Conservation (phyloP, 106 monocot species). For the Xerophyta viscosa region DNA sequence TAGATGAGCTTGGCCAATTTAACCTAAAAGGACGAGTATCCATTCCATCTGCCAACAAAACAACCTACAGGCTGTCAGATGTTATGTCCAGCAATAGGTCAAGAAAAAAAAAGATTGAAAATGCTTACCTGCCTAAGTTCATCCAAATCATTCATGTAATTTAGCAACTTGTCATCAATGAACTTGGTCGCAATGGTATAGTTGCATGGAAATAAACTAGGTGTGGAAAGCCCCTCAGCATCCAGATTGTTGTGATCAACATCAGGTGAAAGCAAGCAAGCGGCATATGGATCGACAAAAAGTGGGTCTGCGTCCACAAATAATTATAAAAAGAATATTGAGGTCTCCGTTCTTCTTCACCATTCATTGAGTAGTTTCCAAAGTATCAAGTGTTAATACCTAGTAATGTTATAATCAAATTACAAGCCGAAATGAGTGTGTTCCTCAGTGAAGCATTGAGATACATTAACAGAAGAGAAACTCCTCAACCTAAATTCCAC, state of each 20-base stretch:
- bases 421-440: no score
- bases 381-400: no score
- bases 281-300: constrained; percentile 75
- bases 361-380: no score
- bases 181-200: constrained; percentile 63
- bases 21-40: constrained; percentile 92
- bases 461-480: background rate
- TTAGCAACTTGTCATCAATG: constrained; percentile 72
- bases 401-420: no score
- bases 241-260: background rate
- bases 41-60: constrained; percentile 94
- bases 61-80: constrained; percentile 46
- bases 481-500: no score
- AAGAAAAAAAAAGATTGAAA: no score
- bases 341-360: no score
- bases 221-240: constrained; percentile 1
- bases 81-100: no score
- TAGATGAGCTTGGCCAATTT: constrained; percentile 62
- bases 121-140: constrained; percentile 74
- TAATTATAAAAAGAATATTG: background rate
- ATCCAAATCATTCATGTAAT: constrained; percentile 21
- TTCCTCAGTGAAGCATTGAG: background rate
- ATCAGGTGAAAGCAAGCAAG: constrained; percentile 47
- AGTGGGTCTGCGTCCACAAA: constrained; percentile 57
- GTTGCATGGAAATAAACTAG: constrained; percentile 7